phyloP scores from a whole-genome alignment of 305 asterid species.

The Petunia hybrid region DNA sequence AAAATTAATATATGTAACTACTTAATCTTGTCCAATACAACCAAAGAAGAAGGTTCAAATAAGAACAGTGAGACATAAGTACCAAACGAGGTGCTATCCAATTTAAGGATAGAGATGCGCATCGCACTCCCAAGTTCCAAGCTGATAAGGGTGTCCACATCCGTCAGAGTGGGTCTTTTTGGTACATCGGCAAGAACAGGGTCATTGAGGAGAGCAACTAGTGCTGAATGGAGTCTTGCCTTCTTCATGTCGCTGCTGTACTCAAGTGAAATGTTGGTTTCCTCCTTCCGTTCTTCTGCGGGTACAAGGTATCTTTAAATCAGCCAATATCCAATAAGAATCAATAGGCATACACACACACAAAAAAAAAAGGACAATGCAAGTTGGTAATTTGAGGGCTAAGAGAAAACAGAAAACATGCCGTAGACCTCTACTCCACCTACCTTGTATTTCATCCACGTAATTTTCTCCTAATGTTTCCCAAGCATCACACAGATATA shows the following conservation, averaged over 20 bases:
- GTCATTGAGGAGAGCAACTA: slow-evolving; percentile 73
- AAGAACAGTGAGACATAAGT: slow-evolving; percentile 32
- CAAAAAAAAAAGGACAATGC: slow-evolving; percentile 15
- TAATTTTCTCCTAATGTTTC: background rate
- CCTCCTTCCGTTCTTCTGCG: slow-evolving; percentile 28
- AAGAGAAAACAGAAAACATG: slow-evolving; percentile 17
- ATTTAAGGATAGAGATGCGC: slow-evolving; percentile 73
- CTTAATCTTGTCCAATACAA: slow-evolving; percentile 27
- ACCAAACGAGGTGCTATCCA: slow-evolving; percentile 76
- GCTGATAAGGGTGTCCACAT: slow-evolving; percentile 86
- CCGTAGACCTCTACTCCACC: slow-evolving; percentile 5
- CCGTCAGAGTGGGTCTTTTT: slow-evolving; percentile 68
- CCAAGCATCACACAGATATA: slow-evolving; percentile 23
- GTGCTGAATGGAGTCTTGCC: slow-evolving; percentile 70
- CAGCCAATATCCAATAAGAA: slow-evolving; percentile 14
- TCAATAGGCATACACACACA: slow-evolving; percentile 12
- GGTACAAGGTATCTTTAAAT: slow-evolving; percentile 24
- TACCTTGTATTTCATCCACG: background rate
- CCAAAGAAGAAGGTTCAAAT: background rate
- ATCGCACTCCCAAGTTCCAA: slow-evolving; percentile 96
- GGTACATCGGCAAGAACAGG: slow-evolving; percentile 85
- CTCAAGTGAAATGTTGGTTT: slow-evolving; percentile 45
- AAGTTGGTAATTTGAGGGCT: background rate
- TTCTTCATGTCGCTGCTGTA: slow-evolving; percentile 65
- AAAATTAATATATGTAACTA: slow-evolving; percentile 42